Base-by-base conservation (phyloP, 768 basidiomycete species). In the Tylopilus subfusipes region DNA sequence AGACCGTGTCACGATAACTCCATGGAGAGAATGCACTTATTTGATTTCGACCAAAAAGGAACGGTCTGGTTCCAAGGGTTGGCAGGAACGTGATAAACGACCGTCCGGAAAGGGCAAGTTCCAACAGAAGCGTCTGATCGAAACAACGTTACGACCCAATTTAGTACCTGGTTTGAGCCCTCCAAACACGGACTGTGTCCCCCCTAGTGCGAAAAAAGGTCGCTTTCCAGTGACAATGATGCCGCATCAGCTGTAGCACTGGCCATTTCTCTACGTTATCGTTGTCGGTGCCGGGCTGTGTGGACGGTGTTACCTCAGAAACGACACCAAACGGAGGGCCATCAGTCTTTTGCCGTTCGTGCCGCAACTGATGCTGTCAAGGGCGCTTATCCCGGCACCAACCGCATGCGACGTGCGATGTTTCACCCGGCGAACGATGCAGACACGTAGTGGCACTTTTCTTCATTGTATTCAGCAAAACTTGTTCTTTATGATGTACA, bases 401-500 rank as follows among this genome's bases (percentile, higher is more conserved):
- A 27, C 42, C 10, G 39, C 19, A 14, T n/a, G 33, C 38, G 5
- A 34, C 19, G 16, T n/a, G 33, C 38, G 5, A 34, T 16, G 52
- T 57, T 64, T 63, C 34, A 34, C 18, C 5, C 16, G 10, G 6
- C 21, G 25, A 33, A n/a, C 18, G 36, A 10, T 30, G 7, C 30
- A 30, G 30, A 38, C n/a, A 38, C n/a, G 34, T 16, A 16, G 18
- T 2, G n/a, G 36, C 36, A 38, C 42, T 25, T 16, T 33, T 21
- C 27, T 50, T 38, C 56, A 10, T 62, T 51, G 65, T 61, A 61
- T 63, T 71, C 55, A 67, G 61, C 59, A 68, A 60, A 62, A 55
- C 55, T 65, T 62, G 58, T 55, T 68, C 62, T 61, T 59, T 63
- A 50, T 70, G 59, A 59, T 59, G 67, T 72, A 72, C 70, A 70